Evolutionary conservation across 2,329 filamentous ascomycete genomes (phyloP), one percentile per base, ranked within the genome.

Genomic region (Beauveria sp.): DNA sequence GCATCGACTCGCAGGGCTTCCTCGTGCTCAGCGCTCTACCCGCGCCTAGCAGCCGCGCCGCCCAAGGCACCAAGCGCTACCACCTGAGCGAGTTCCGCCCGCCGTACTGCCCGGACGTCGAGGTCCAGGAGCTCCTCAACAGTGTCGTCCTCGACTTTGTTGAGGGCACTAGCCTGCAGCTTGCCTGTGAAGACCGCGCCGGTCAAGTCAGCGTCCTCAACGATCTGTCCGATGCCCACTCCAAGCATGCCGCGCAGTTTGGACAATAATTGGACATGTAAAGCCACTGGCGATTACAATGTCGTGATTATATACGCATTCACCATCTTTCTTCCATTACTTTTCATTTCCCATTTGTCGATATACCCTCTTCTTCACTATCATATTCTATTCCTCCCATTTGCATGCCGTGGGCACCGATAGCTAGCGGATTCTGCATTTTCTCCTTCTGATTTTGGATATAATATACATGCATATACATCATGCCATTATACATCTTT

Each of bases 121-220:
- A 98, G 71, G 81, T 91, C 66, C 90, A 97, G 75, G 95, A 99
- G 77, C 80, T 99, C 58, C 92, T 93, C 2, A 91, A 97, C 76
- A 97, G 92, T 69, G 83, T 87, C 4, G 79, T 84, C 8, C 73
- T 87, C 51, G 82, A 86, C 66, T 81, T 88, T 64, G 67, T 86
- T 20, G 83, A 84, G 56, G 83, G 85, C 3, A 84, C 81, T n/a
- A 78, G 79, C 52, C 73, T 88, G 62, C 85, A 88, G 69, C 74
- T 88, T 67, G 85, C 85, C 24, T 88, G 86, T 65, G 84, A 84
- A 71, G 84, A 86, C 70, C 79, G 84, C 60, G 73, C 77, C 28
- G 82, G 84, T 14, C 85, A 88, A 73, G 70, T 77, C 62, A 78
- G 78, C 60, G 75, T 85, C 40, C 70, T 88, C 58, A 73, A 78